Conservation (phyloP, 768 basidiomycete species). For the Agaricus sinodeliciosus region DNA sequence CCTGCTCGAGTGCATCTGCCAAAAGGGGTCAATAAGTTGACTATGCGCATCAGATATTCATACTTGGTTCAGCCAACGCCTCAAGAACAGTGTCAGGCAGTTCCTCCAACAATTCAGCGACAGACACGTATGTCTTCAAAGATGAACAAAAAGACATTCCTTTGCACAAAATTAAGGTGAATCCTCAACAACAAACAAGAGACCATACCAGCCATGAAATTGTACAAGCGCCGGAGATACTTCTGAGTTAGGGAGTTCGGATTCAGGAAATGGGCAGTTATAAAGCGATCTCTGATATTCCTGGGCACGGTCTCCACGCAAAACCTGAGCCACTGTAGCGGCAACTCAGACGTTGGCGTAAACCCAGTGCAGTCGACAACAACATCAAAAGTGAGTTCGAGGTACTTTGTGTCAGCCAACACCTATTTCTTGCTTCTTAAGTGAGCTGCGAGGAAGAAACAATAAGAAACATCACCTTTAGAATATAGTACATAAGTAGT, state of each 20-base stretch:
- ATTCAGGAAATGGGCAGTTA: conserved; percentile 60
- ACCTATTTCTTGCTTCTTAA: conserved; percentile 29
- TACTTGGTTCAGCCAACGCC: conserved; percentile 51
- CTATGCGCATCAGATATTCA: conserved; percentile 14
- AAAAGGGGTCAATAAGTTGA: neutral
- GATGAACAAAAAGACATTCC: conserved; percentile 46
- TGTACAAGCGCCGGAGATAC: conserved; percentile 73
- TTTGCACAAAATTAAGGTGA: conserved; percentile 19
- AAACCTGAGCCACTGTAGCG: conserved; percentile 75
- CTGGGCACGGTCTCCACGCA: conserved; percentile 68
- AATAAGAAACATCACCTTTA: conserved; percentile 44
- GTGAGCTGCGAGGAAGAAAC: neutral
- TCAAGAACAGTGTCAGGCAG: conserved; percentile 43
- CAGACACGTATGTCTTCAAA: conserved; percentile 57
- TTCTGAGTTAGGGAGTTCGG: conserved; percentile 65
- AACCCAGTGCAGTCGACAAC: conserved; percentile 82
- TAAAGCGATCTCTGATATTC: conserved; percentile 61
- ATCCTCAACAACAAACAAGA: neutral
- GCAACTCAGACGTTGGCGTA: conserved; percentile 67
- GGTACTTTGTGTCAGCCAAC: conserved; percentile 41
- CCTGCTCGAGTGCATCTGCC: conserved; percentile 57
- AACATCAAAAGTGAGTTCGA: conserved; percentile 53
- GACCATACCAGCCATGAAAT: conserved; percentile 47
- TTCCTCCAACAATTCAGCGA: conserved; percentile 50
- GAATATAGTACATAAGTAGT: conserved; percentile 68